A percentile compares a stretch with the other conserved stretches of the same genome.
phyloP scores from a whole-genome alignment of 2,329 filamentous ascomycete species.

The Penicillium sp. region DNA sequence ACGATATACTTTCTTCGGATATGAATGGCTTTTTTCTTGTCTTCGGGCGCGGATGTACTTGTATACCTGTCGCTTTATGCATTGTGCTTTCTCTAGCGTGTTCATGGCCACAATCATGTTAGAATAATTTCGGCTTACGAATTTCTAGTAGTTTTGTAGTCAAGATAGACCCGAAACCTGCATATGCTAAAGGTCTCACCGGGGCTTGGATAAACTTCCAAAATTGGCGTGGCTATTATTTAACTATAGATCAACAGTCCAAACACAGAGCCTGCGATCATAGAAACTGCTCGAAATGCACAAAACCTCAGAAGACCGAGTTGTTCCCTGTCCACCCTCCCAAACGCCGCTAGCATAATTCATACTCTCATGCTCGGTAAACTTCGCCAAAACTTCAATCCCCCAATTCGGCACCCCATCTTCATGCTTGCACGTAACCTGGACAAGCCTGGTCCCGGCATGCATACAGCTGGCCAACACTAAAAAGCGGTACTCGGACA shows the following conservation, averaged over 20 bases:
- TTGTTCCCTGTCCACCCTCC: conserved; percentile 20
- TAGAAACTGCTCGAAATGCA: conserved; percentile 55
- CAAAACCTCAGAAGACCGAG: conserved; percentile 21
- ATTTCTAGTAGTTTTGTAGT: background rate
- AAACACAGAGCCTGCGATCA: conserved; percentile 51
- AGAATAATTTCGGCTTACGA: conserved; percentile 4
- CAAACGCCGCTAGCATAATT: conserved; percentile 77
- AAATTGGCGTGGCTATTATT: background rate
- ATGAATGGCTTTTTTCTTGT: conserved; percentile 19
- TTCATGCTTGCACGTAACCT: conserved; percentile 33
- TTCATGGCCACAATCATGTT: conserved; percentile 25
- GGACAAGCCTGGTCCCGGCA: conserved; percentile 70
- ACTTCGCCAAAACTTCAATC: conserved; percentile 66
- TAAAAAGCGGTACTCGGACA: conserved; percentile 35
- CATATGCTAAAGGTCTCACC: background rate
- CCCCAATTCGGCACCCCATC: conserved; percentile 50
- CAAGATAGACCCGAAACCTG: background rate
- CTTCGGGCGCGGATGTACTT: conserved; percentile 22
- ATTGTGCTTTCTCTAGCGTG: conserved; percentile 31
- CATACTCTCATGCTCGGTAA: conserved; percentile 89
- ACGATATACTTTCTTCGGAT: conserved; percentile 19
- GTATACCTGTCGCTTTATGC: conserved; percentile 28
- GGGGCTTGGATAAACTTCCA: too few species aligned
- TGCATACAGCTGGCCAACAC: conserved; percentile 94
- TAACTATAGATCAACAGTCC: conserved; percentile 35